Percentiles rank a stretch among this genome's conserved stretches.
These are phyloP conservation scores for Xanthoparmelia taractica DNA, from an alignment of 495 filamentous ascomycete genomes.

Conservation along the genomic window DNA sequence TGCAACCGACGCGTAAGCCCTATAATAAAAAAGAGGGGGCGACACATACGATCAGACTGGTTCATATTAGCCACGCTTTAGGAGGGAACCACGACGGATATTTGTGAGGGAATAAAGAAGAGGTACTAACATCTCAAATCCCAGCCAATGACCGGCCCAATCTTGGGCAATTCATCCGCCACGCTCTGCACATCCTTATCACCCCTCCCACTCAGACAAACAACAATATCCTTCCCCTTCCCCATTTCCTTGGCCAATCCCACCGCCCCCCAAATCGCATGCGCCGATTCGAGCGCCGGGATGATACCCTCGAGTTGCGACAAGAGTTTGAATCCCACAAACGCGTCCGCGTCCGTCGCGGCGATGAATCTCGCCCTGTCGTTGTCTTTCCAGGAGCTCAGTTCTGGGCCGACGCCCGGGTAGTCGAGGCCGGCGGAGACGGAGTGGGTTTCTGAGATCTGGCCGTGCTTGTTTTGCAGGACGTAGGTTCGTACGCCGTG, in stretches of 20 bases:
- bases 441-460: slow-evolving; percentile 91
- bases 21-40: no score
- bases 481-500: slow-evolving; percentile 96
- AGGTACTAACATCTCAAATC: slow-evolving; percentile 61
- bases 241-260: slow-evolving; percentile 83
- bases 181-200: slow-evolving; percentile 99
- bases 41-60: no score
- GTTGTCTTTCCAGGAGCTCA: slow-evolving; percentile 85
- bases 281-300: slow-evolving; percentile 85
- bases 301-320: slow-evolving; percentile 91
- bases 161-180: slow-evolving; percentile 79
- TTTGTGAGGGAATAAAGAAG: no score
- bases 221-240: slow-evolving; percentile 84
- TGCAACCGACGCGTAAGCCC: no score
- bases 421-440: slow-evolving; percentile 97
- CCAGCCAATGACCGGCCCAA: slow-evolving; percentile 93
- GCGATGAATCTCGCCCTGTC: slow-evolving; percentile 80
- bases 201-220: slow-evolving; percentile 84
- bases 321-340: slow-evolving; percentile 79
- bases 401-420: slow-evolving; percentile 90
- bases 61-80: no score
- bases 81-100: neutral
- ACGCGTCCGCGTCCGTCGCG: slow-evolving; percentile 86
- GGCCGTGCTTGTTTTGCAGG: slow-evolving; percentile 82
- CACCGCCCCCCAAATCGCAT: slow-evolving; percentile 83